Evolutionary conservation across 176 grass and related monocot genomes (phyloP).

Genomic region (Ananas comosus): DNA sequence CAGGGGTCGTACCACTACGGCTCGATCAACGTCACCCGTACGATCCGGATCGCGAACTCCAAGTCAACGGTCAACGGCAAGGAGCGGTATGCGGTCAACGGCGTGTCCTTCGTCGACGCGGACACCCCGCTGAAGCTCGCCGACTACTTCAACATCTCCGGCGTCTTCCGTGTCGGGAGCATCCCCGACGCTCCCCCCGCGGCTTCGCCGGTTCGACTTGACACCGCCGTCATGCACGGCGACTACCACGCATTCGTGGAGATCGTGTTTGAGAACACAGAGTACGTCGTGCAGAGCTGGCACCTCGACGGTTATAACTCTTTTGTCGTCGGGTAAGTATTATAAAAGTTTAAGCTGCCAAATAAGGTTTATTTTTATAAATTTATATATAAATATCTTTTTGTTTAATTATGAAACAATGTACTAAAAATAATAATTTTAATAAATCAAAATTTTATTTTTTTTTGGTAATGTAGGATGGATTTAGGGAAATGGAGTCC

Average conservation of each 20-base stretch:
- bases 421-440: too few relatives aligned
- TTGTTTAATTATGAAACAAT: too few relatives aligned
- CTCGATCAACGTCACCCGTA: conserved; percentile 63
- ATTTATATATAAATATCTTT: too few relatives aligned
- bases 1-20: conserved; percentile 95
- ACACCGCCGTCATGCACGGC: conserved; percentile 64
- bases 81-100: conserved; percentile 63
- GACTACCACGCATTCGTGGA: conserved; percentile 65
- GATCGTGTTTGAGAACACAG: conserved; percentile 65
- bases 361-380: too few relatives aligned
- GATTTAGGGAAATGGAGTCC: conserved; percentile 55
- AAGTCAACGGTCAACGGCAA: conserved; percentile 33
- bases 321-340: conserved; percentile 62
- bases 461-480: conserved; percentile 37
- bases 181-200: conserved; percentile 37
- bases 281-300: conserved; percentile 64
- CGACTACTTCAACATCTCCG: conserved; percentile 67
- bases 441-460: neutral
- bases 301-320: conserved; percentile 74
- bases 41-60: conserved; percentile 57
- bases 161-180: conserved; percentile 50
- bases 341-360: too few relatives aligned
- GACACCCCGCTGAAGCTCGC: conserved; percentile 86
- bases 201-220: conserved; percentile 7
- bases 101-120: conserved; percentile 57